Evolutionary conservation across 192 early-diverging fungal genomes (phyloP), one percentile per base, ranked within the genome.

Genomic region (Phlyctochytrium planicorne): DNA sequence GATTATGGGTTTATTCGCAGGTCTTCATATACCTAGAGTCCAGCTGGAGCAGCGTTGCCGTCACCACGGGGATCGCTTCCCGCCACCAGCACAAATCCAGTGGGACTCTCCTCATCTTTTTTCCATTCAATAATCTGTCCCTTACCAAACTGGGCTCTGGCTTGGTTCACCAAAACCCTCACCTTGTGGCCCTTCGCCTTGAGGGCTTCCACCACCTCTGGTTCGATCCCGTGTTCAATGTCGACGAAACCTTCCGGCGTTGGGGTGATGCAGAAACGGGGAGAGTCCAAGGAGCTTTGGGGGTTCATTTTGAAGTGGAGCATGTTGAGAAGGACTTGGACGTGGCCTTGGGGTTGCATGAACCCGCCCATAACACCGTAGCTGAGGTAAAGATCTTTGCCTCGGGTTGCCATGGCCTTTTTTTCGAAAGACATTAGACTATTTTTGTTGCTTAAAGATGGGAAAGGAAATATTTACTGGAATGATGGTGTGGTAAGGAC

Each of bases 271-370:
- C 85, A 86, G 56, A 92, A 75, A 32, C 91, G 78, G 52, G 89
- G 89, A 1, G 77, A 65, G 70, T 93, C 91, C 16, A 93, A 70
- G 12, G 89, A 86, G 2, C 66, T 70, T 70, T 93, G 91, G 34
- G 86, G 83, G 36, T 77, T 76, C 68, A 81, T 78, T 4, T 76
- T 72, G 55, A 82, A 84, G 62, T 82, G 78, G 53, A 85, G 59
- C 24, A 88, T 72, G 62, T 91, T 90, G 32, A 92, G 59, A 60
- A 93, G 73, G 4, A 91, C 86, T 77, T 93, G 91, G 1, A 91
- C 68, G 50, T 93, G 90, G n/a, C 90, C 91, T 74, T 93, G 91
- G 23, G 91, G 91, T 73, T 93, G 91, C 82, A 88, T 89, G 70
- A 82, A 89, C 2, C 82, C 88, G 47, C 91, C 91, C 90, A 93